Percentiles rank a stretch among this genome's conserved stretches.
Evolutionary conservation across 179 eudicot genomes (phyloP).

Genomic region (Beta macrorhiza): DNA sequence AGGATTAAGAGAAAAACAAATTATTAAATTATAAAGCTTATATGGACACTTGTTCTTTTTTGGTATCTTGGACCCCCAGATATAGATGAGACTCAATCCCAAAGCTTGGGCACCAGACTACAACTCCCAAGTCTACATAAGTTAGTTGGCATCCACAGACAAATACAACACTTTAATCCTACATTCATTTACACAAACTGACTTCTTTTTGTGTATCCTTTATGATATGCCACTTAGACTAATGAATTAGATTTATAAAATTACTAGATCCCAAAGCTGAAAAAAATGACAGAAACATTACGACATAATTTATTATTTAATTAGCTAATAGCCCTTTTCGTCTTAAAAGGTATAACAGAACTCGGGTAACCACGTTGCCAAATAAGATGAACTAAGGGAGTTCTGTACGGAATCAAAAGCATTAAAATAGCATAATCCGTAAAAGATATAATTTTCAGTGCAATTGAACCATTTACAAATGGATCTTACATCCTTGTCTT

Average conservation of each 20-base stretch:
- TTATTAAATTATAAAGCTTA: not conserved
- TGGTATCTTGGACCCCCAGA: no score
- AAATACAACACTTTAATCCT: not conserved
- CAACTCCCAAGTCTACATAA: no score
- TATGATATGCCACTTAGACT: not conserved
- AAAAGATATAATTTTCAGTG: not conserved
- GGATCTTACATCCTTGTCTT: constrained; percentile 29
- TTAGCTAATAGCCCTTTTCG: not conserved
- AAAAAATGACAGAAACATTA: not conserved
- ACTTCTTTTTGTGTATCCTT: constrained; percentile 2
- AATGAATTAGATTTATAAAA: not conserved
- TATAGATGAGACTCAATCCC: no score
- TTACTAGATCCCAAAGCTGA: not conserved
- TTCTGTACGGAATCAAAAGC: not conserved
- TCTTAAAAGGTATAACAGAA: not conserved
- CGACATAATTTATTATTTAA: not conserved
- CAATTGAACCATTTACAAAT: not conserved
- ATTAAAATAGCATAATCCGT: not conserved
- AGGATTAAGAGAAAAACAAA: not conserved
- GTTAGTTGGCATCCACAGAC: no score
- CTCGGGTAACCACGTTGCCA: not conserved
- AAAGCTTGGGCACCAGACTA: no score
- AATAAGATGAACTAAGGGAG: not conserved
- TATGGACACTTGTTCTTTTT: no score
- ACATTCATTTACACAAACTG: no score